phyloP scores from a whole-genome alignment of 768 basidiomycete genomes.

The Psilocybe cyanescens region DNA sequence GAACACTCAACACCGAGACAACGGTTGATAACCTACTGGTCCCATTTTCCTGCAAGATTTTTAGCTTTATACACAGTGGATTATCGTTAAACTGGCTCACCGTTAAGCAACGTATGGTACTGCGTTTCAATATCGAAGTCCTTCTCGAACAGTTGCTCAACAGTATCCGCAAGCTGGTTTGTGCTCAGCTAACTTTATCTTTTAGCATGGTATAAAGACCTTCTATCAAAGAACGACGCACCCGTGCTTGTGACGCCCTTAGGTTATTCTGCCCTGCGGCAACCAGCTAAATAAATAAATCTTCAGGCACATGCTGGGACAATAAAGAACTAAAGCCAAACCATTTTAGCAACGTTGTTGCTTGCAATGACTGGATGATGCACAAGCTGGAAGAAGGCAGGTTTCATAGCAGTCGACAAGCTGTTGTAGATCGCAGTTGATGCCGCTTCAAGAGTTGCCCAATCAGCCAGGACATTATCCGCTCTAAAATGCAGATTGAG shows the following conservation, averaged over 20 bases:
- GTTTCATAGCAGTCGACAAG: slow-evolving; percentile 47
- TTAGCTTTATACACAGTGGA: background rate
- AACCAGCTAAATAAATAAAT: slow-evolving; percentile 40
- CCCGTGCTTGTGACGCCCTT: slow-evolving; percentile 63
- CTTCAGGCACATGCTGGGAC: too few species aligned
- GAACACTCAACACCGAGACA: background rate
- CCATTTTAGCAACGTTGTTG: slow-evolving; percentile 58
- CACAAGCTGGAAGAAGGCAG: slow-evolving; percentile 75
- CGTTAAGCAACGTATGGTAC: slow-evolving; percentile 62
- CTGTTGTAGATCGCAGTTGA: slow-evolving; percentile 60
- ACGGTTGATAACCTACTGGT: slow-evolving; percentile 45
- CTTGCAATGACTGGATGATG: slow-evolving; percentile 67
- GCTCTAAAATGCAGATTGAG: slow-evolving; percentile 41
- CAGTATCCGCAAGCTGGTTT: slow-evolving; percentile 58
- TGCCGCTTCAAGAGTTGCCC: slow-evolving; percentile 49
- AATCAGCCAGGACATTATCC: slow-evolving; percentile 54
- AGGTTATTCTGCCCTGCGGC: slow-evolving; percentile 64
- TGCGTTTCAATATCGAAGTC: slow-evolving; percentile 64
- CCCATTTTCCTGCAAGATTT: slow-evolving; percentile 57
- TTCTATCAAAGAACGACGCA: slow-evolving; percentile 17
- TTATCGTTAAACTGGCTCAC: slow-evolving; percentile 30
- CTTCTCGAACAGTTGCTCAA: slow-evolving; percentile 57
- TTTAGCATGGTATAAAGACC: background rate
- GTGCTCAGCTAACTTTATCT: slow-evolving; percentile 45
- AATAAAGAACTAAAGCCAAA: slow-evolving; percentile 10